Conservation (phyloP, 805 yeast species). For the Yarrowia sp. region DNA sequence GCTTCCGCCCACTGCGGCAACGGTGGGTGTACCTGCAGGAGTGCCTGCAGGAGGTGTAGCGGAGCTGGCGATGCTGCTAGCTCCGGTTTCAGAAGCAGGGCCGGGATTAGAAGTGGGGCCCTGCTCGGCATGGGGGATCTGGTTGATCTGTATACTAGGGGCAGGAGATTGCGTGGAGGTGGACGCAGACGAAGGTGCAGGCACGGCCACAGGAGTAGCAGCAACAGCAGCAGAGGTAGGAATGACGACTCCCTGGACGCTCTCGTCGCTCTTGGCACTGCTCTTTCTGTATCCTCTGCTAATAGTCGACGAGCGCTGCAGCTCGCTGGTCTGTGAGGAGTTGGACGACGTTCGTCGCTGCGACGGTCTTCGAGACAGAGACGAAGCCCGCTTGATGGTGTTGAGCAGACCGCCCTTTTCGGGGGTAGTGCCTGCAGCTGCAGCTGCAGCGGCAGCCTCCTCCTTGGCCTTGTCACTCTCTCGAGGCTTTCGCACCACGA, state of each 20-base stretch:
- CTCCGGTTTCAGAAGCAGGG: not conserved
- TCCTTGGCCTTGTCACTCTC: conserved; percentile 20
- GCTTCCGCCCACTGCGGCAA: not conserved
- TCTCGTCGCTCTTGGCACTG: conserved; percentile 19
- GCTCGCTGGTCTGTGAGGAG: conserved; percentile 16
- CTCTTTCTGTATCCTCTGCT: conserved; percentile 11
- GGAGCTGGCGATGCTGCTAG: not conserved
- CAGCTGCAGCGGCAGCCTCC: not conserved
- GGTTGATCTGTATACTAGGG: conserved; percentile 4
- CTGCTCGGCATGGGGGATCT: not conserved
- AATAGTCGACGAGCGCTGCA: conserved; percentile 5
- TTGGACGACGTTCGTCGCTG: conserved; percentile 16
- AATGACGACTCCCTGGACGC: not conserved
- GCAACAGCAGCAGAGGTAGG: not conserved
- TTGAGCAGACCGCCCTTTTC: conserved; percentile 17
- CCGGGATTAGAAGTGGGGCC: not conserved
- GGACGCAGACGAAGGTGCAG: not conserved
- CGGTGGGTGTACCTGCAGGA: not conserved
- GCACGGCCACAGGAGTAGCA: not conserved
- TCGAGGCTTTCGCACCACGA: conserved; percentile 21
- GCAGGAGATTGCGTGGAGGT: not conserved
- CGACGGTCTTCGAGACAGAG: conserved; percentile 22
- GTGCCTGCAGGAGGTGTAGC: not conserved
- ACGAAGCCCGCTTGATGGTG: conserved; percentile 23
- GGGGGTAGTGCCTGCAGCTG: not conserved